These are phyloP conservation scores for Mucor indicus DNA, from an alignment of 371 early-diverging fungal genomes.

Conservation along the genomic window DNA sequence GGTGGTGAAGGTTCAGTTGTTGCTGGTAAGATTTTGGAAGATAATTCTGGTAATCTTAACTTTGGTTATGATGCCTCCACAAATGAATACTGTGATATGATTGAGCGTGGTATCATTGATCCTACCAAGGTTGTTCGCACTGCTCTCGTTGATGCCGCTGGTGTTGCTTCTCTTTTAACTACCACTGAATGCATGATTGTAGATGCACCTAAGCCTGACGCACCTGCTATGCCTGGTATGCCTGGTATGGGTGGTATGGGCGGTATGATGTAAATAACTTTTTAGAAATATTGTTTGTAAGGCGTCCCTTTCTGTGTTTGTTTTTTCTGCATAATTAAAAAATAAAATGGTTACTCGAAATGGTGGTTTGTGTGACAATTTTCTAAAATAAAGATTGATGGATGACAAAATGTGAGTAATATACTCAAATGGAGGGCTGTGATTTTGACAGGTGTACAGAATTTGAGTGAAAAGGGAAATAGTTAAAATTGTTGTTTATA, in stretches of 20 bases:
- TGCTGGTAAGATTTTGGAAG: conserved; percentile 90
- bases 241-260: conserved; percentile 49
- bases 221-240: conserved; percentile 39
- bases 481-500: too few relatives aligned
- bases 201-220: conserved; percentile 82
- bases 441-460: too few relatives aligned
- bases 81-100: conserved; percentile 93
- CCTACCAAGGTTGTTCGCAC: conserved; percentile 98
- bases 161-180: conserved; percentile 94
- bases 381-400: too few relatives aligned
- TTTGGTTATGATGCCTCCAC: conserved; percentile 91
- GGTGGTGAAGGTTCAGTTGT: conserved; percentile 96
- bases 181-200: conserved; percentile 97
- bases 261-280: conserved; percentile 27
- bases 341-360: too few relatives aligned
- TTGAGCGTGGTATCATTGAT: conserved; percentile 93
- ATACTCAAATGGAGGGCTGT: too few relatives aligned
- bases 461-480: too few relatives aligned
- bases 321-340: too few relatives aligned
- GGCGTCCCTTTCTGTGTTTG: too few relatives aligned
- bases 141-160: conserved; percentile 91
- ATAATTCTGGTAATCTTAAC: conserved; percentile 72
- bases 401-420: too few relatives aligned
- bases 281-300: too few relatives aligned
- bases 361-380: too few relatives aligned